Percentiles rank a stretch among this genome's conserved stretches.
Evolutionary conservation across 129 eudicot species (phyloP).

Genomic region (Helianthus annuus): HanXRQr2.0-SUNRISE NC_035437.2:121338486-121338985

Average conservation of each 20-base stretch:
- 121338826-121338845: constrained; percentile 16
- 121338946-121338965: too few species aligned
- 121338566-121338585: neutral
- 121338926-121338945: neutral
- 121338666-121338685: constrained; percentile 45
- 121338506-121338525: too few species aligned
- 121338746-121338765: constrained; percentile 46
- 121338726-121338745: constrained; percentile 80
- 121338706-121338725: constrained; percentile 68
- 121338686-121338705: constrained; percentile 49
- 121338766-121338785: constrained; percentile 41
- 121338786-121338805: constrained; percentile 55
- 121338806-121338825: constrained; percentile 23
- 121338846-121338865: neutral
- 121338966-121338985: too few species aligned
- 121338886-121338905: neutral
- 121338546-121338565: neutral
- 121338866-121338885: neutral
- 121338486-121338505: too few species aligned
- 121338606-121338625: constrained; percentile 69
- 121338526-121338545: neutral
- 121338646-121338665: constrained; percentile 50
- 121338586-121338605: constrained; percentile 61
- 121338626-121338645: constrained; percentile 67
- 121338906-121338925: neutral